Evolutionary conservation across 805 yeast species (phyloP).

Genomic region (Debaryomyces prosopidis): DNA sequence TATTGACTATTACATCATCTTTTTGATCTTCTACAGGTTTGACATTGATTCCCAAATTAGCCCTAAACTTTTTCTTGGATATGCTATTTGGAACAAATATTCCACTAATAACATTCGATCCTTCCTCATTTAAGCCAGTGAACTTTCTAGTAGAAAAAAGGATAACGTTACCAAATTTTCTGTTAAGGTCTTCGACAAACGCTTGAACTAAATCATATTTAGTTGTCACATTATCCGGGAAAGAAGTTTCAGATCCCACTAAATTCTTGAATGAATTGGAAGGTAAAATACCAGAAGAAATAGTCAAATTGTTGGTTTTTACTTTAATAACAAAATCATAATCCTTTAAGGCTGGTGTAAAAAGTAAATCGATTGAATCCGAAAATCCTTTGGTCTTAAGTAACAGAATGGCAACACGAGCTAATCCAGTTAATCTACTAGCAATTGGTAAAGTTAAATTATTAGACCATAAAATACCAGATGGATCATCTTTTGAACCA

Average conservation of each 20-base stretch:
- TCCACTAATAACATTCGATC: conserved; percentile 72
- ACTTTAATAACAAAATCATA: conserved; percentile 77
- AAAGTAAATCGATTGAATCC: conserved; percentile 51
- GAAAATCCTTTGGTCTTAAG: conserved; percentile 46
- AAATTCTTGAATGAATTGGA: conserved; percentile 62
- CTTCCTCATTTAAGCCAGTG: conserved; percentile 53
- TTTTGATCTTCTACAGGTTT: conserved; percentile 55
- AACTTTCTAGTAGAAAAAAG: conserved; percentile 66
- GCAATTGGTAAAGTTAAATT: conserved; percentile 71
- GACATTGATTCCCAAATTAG: conserved; percentile 72
- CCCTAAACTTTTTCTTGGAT: conserved; percentile 69
- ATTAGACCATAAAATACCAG: conserved; percentile 82
- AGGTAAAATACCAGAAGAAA: conserved; percentile 58
- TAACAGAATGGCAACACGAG: conserved; percentile 69
- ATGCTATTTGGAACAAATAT: conserved; percentile 70
- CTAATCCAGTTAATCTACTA: conserved; percentile 81
- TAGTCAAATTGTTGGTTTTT: conserved; percentile 43
- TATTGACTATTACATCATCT: conserved; percentile 62
- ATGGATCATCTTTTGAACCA: conserved; percentile 80
- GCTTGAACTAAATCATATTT: conserved; percentile 63
- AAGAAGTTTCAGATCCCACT: conserved; percentile 40
- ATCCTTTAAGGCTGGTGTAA: conserved; percentile 81
- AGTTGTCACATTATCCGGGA: conserved; percentile 46
- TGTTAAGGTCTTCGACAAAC: conserved; percentile 59
- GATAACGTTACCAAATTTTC: conserved; percentile 64